Evolutionary conservation across 768 basidiomycete species (phyloP).

Genomic region (Chiua virens): DNA sequence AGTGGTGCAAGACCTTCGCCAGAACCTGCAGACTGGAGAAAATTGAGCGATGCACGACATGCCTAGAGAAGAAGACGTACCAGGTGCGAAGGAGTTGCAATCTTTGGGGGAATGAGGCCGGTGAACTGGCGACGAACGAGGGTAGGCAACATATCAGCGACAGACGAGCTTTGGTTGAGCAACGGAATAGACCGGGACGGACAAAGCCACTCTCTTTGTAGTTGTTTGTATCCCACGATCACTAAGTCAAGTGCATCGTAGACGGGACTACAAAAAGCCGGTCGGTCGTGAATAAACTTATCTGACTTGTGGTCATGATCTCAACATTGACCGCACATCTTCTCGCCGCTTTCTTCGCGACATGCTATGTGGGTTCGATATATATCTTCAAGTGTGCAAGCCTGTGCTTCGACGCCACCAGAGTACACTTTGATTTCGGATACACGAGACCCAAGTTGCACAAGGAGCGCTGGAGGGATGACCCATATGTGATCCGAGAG

Average conservation of each 20-base stretch:
- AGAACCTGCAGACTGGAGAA: slow-evolving; percentile 70
- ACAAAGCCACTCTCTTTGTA: slow-evolving; percentile 4
- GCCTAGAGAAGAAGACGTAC: slow-evolving; percentile 39
- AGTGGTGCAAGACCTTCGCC: slow-evolving; percentile 80
- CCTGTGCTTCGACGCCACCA: slow-evolving; percentile 45
- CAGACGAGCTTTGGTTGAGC: slow-evolving; percentile 22
- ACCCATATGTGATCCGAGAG: slow-evolving; percentile 82
- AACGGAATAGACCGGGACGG: slow-evolving; percentile 25
- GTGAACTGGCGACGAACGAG: slow-evolving; percentile 83
- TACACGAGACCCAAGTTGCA: slow-evolving; percentile 31
- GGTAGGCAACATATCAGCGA: slow-evolving; percentile 66
- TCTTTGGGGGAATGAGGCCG: slow-evolving; percentile 90
- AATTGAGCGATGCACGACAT: neutral
- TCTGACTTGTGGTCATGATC: slow-evolving; percentile 18
- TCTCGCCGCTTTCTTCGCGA: slow-evolving; percentile 57
- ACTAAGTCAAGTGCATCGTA: neutral
- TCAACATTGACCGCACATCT: slow-evolving; percentile 45
- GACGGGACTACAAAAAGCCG: slow-evolving; percentile 6
- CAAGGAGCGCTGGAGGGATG: slow-evolving; percentile 69
- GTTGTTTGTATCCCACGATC: slow-evolving; percentile 25
- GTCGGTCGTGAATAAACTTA: slow-evolving; percentile 1
- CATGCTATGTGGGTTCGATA: slow-evolving; percentile 78
- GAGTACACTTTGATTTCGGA: slow-evolving; percentile 24
- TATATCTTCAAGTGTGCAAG: slow-evolving; percentile 72
- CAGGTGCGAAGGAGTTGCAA: slow-evolving; percentile 87